phyloP scores from a whole-genome alignment of 306 rosid genomes.

The Fagus sylvatica region DNA sequence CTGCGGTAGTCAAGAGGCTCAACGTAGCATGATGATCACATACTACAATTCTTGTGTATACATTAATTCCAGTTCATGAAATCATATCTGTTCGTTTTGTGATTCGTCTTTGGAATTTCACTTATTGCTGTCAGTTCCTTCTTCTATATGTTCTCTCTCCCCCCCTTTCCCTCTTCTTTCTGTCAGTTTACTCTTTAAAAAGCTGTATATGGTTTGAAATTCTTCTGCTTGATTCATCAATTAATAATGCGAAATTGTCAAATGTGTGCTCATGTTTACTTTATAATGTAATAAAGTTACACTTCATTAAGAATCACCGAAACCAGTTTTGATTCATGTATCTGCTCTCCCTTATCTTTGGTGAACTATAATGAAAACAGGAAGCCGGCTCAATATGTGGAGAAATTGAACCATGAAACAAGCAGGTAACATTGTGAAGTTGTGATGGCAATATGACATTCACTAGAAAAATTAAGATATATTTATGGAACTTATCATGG shows the following conservation, averaged over 20 bases:
- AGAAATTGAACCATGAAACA: neutral
- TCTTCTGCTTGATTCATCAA: constrained; percentile 23
- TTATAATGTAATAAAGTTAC: neutral
- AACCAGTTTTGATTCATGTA: neutral
- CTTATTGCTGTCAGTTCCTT: constrained; percentile 5
- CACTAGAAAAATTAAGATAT: too few species aligned
- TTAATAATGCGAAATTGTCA: constrained; percentile 14
- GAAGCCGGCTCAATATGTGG: neutral
- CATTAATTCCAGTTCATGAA: constrained; percentile 30
- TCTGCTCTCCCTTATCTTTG: neutral
- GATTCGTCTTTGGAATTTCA: constrained; percentile 43
- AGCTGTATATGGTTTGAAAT: constrained; percentile 37
- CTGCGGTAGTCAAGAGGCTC: constrained; percentile 75
- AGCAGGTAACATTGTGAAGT: too few species aligned
- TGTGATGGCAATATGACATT: too few species aligned
- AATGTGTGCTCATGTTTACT: constrained; percentile 4
- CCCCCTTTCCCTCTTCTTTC: neutral
- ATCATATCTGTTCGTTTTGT: constrained; percentile 7
- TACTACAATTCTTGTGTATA: constrained; percentile 30
- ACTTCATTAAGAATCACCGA: neutral
- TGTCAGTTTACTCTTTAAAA: constrained; percentile 4
- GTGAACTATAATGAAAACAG: neutral
- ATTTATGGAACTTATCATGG: too few species aligned
- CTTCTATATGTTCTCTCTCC: neutral
- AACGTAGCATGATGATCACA: constrained; percentile 38